Conservation (phyloP, 2,329 filamentous ascomycete genomes). For the Talaromyces sp. region DNA sequence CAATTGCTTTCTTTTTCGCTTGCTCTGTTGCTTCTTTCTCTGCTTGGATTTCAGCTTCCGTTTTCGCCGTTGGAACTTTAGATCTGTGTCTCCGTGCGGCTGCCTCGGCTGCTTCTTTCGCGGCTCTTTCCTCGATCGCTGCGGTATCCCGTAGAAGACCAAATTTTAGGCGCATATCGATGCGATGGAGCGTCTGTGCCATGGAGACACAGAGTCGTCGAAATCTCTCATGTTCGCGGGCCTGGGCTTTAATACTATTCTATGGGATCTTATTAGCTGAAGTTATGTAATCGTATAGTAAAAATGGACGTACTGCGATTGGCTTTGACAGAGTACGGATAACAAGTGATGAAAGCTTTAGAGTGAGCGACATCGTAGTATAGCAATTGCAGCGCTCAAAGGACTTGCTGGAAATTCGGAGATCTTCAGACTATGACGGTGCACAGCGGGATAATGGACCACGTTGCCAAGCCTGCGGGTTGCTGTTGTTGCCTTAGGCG, state of each 20-base stretch:
- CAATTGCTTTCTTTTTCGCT: constrained; percentile 41
- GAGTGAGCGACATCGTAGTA: constrained; percentile 56
- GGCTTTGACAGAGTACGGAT: constrained; percentile 66
- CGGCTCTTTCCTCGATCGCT: constrained; percentile 44
- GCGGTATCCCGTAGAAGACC: constrained; percentile 61
- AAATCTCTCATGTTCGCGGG: constrained; percentile 65
- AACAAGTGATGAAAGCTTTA: constrained; percentile 63
- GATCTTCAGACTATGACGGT: constrained; percentile 57
- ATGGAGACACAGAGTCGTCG: constrained; percentile 58
- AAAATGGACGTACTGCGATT: constrained; percentile 53
- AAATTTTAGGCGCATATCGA: constrained; percentile 66
- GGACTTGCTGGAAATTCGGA: background rate
- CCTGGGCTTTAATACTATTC: constrained; percentile 66
- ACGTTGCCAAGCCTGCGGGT: constrained; percentile 44
- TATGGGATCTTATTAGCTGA: constrained; percentile 35
- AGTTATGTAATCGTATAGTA: background rate
- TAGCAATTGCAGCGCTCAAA: background rate
- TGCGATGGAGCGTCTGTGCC: constrained; percentile 60
- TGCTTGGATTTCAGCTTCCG: constrained; percentile 56
- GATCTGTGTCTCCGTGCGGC: constrained; percentile 53
- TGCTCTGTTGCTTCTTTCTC: constrained; percentile 39
- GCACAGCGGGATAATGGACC: constrained; percentile 63
- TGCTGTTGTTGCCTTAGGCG: constrained; percentile 18
- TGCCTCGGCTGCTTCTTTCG: constrained; percentile 52
- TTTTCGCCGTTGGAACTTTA: constrained; percentile 58